Evolutionary conservation across 768 basidiomycete genomes (phyloP).

Genomic region (Nidularia pulvinata): DNA sequence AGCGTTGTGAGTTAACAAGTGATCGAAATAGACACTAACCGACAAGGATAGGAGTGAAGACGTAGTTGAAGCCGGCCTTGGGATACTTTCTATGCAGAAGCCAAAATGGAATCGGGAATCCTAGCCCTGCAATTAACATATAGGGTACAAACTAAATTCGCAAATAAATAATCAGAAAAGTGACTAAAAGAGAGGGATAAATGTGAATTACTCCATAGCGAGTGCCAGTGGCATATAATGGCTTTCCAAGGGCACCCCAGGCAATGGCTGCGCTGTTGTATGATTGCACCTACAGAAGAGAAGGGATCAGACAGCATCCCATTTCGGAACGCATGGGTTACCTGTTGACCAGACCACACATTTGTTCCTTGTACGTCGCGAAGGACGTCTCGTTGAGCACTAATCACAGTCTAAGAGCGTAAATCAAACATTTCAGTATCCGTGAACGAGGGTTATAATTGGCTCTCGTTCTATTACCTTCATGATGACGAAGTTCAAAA

Average conservation of each 20-base stretch:
- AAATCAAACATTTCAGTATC: background rate
- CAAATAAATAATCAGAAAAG: too few relatives aligned
- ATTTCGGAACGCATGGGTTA: conserved; percentile 1
- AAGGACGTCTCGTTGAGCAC: conserved; percentile 35
- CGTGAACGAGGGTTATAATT: background rate
- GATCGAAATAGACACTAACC: conserved; percentile 25
- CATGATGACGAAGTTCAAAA: conserved; percentile 53
- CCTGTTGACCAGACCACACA: conserved; percentile 57
- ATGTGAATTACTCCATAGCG: conserved; percentile 43
- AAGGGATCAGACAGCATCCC: background rate
- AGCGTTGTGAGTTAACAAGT: too few relatives aligned
- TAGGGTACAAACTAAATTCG: conserved; percentile 41
- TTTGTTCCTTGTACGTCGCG: conserved; percentile 45
- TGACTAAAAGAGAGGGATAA: too few relatives aligned
- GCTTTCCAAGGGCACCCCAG: conserved; percentile 54
- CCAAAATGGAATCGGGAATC: conserved; percentile 53
- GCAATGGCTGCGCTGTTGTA: conserved; percentile 54
- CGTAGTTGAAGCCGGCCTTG: conserved; percentile 40
- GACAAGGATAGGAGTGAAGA: conserved; percentile 34
- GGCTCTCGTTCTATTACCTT: conserved; percentile 27
- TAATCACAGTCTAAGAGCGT: conserved; percentile 20
- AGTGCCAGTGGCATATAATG: conserved; percentile 39
- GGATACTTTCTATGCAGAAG: conserved; percentile 44
- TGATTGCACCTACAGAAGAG: conserved; percentile 26
- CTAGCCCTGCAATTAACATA: conserved; percentile 43